A percentile compares a stretch with the other conserved stretches of the same genome.
These are phyloP conservation scores for Fusarium tupiense DNA, from an alignment of 2,329 filamentous ascomycete genomes.

Conservation along the genomic window DNA sequence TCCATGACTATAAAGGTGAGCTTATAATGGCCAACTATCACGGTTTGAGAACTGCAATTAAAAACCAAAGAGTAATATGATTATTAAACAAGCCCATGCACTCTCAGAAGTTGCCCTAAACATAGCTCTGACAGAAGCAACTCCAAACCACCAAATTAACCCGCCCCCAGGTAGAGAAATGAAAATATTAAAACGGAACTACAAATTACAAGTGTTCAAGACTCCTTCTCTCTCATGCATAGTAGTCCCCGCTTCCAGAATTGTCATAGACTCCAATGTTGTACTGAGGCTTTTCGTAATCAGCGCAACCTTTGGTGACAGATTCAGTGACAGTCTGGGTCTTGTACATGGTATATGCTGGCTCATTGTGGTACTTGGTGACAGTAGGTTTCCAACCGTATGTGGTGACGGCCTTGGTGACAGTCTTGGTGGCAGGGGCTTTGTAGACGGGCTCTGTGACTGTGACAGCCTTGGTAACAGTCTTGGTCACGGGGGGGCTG, in stretches of 20 bases:
- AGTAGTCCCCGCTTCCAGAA: neutral
- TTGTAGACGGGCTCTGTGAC: neutral
- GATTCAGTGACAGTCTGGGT: neutral
- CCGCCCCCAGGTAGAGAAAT: neutral
- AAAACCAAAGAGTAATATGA: neutral
- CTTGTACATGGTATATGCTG: slow-evolving; percentile 1
- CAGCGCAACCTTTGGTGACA: neutral
- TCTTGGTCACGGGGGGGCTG: neutral
- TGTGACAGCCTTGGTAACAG: neutral
- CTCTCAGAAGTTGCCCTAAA: neutral
- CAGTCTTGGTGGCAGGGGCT: neutral
- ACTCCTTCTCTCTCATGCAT: neutral
- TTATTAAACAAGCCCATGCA: neutral
- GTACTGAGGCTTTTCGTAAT: neutral
- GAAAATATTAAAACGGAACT: rapidly evolving
- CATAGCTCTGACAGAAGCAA: neutral
- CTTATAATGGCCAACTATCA: rapidly evolving
- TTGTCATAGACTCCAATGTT: neutral
- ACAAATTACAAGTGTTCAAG: neutral
- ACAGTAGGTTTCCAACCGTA: neutral
- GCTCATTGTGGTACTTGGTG: neutral
- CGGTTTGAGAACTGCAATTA: rapidly evolving
- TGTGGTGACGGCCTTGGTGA: neutral
- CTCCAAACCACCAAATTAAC: neutral
- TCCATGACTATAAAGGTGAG: rapidly evolving